Base-by-base conservation (phyloP, 2,329 filamentous ascomycete species). In the Fusarium palustre region DNA sequence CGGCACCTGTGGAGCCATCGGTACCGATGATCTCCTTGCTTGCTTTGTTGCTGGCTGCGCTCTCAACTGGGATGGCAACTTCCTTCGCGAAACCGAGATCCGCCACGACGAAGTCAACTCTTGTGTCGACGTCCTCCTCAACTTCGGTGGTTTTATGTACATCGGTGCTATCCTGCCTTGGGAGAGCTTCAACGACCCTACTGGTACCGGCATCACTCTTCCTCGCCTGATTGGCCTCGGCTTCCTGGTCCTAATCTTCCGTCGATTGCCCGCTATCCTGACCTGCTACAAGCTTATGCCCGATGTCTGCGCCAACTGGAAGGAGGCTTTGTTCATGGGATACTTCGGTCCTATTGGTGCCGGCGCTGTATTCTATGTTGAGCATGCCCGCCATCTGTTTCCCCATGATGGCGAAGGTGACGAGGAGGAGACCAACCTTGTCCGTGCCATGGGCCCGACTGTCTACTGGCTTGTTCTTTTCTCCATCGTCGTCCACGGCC, bases 291-390 rank as follows among this genome's bases (percentile, higher is more conserved):
- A 84, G 66, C 77, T 86, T 9, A 87, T 88, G 84, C 85, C 86
- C 0, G 76, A 75, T 0, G 81, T 83, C 0, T 82, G 84, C 62
- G 81, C 80, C 10, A 77, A 81, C 70, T 88, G 84, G 82, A 85
- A 84, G 68, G 86, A 89, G 61, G 87, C 86, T 0, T 67, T 88
- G 0, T 88, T 89, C 57, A 86, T 88, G 85, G 87, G 87, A 0
- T 88, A 88, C 62, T 94, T 94, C 68, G 92, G 91, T 0, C 92
- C 91, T 0, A 93, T 94, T 46, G 92, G 92, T 2, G 91, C 92
- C 18, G 90, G 89, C 16, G 91, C 91, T 2, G 85, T 93, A 25
- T 94, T 93, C 77, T 94, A 94, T 75, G 84, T 94, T 24, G 80
- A 84, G 70, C 82, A 84, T 49, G 79, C 80, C 0, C 75, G 77